A percentile compares a stretch with the other conserved stretches of the same genome.
Conservation (phyloP, 805 yeast genomes). For the Myxozyma mucilagina region DNA sequence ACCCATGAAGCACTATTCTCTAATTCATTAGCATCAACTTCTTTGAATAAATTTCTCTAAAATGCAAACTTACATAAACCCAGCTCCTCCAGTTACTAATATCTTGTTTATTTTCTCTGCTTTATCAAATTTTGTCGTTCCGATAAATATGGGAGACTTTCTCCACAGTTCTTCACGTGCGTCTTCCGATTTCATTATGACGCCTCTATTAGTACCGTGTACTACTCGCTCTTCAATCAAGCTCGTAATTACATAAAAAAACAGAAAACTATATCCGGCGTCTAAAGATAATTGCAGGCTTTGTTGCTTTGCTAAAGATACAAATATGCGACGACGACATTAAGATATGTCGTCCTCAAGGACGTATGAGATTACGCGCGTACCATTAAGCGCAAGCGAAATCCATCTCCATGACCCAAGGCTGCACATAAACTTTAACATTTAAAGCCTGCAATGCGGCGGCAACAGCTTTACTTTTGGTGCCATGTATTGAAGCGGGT, state of each 20-base stretch:
- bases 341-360: too few species aligned
- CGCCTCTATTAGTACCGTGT: too few species aligned
- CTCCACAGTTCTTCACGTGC: conserved; percentile 10
- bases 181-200: too few species aligned
- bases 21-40: not conserved
- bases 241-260: too few species aligned
- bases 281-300: too few species aligned
- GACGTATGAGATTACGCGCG: not conserved
- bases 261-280: too few species aligned
- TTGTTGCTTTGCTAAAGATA: not conserved
- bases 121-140: conserved; percentile 21
- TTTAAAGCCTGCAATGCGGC: too few species aligned
- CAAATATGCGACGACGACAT: not conserved
- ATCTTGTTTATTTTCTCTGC: conserved; percentile 30
- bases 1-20: conserved; percentile 48
- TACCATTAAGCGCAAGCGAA: conserved; percentile 3
- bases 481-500: not conserved
- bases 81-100: conserved; percentile 59
- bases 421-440: too few species aligned
- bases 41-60: not conserved
- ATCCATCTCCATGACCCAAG: not conserved
- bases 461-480: too few species aligned
- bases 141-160: conserved; percentile 20
- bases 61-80: conserved; percentile 47
- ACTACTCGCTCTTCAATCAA: too few species aligned